These are phyloP conservation scores for Chimonanthus salicifolius DNA, from an alignment of 164 flowering plant genomes.

Conservation along the genomic window DNA sequence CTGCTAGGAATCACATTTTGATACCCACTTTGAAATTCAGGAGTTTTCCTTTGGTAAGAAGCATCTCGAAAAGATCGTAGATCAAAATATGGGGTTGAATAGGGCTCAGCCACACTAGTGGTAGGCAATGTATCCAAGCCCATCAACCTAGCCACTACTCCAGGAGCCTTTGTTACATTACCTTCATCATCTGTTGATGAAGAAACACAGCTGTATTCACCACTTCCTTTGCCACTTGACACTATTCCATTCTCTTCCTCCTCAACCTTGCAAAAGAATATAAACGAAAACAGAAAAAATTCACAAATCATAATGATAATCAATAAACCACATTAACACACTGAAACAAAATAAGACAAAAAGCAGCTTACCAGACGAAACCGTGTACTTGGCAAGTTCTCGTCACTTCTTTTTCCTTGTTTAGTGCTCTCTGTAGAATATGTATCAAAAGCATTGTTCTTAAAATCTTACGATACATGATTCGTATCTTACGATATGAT, in stretches of 20 bases:
- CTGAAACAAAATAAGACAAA: not conserved
- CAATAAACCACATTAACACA: not conserved
- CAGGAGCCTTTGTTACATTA: conserved; percentile 54
- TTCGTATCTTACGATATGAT: too few species aligned
- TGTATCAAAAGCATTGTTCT: not conserved
- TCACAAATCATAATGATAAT: not conserved
- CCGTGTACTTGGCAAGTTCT: conserved; percentile 41
- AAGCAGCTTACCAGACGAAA: conserved; percentile 38
- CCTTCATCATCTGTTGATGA: conserved; percentile 84
- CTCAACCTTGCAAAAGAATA: conserved; percentile 36
- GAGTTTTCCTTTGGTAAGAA: conserved; percentile 29
- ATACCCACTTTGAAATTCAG: conserved; percentile 29
- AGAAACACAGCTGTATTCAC: conserved; percentile 80
- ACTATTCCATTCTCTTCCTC: conserved; percentile 53
- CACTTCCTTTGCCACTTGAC: conserved; percentile 47
- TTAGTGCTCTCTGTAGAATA: conserved; percentile 46
- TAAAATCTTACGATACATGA: too few species aligned
- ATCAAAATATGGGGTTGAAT: conserved; percentile 50
- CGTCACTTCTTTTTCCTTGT: conserved; percentile 59
- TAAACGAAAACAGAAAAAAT: not conserved
- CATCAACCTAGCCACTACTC: conserved; percentile 95
- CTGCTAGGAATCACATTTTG: conserved; percentile 29
- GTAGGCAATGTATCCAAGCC: conserved; percentile 91
- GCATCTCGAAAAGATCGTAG: conserved; percentile 44
- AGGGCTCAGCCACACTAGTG: conserved; percentile 40